Conservation (phyloP, 345 rosid genomes). For the Acer yangbiense region DNA sequence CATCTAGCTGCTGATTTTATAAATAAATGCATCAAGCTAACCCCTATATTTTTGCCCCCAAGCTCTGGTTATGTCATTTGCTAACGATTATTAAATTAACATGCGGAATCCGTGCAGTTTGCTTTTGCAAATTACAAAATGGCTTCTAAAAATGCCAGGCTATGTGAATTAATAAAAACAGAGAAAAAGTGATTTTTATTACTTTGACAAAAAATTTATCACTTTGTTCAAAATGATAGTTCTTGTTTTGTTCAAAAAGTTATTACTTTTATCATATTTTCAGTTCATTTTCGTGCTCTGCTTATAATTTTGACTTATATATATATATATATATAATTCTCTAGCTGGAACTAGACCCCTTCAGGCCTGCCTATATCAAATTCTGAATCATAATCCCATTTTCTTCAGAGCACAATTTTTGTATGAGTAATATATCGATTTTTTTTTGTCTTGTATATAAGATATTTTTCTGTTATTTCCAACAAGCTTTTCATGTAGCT, state of each 20-base stretch:
- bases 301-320: constrained; percentile 1
- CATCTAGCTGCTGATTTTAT: too few relatives aligned
- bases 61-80: too few relatives aligned
- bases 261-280: too few relatives aligned
- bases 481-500: neutral
- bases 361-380: neutral
- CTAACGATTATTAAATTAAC: neutral
- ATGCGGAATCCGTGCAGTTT: neutral
- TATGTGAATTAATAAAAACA: neutral
- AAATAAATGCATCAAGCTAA: too few relatives aligned
- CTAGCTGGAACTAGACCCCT: neutral
- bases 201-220: neutral
- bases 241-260: neutral
- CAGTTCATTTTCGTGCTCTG: neutral
- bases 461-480: neutral
- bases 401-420: neutral
- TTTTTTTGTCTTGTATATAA: neutral
- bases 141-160: neutral
- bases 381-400: neutral
- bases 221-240: neutral
- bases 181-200: neutral
- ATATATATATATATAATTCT: neutral
- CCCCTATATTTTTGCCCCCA: too few relatives aligned
- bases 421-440: neutral
- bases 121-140: neutral